These are phyloP conservation scores for Gossypium raimondii DNA, from an alignment of 345 rosid species.

Conservation along the genomic window DNA sequence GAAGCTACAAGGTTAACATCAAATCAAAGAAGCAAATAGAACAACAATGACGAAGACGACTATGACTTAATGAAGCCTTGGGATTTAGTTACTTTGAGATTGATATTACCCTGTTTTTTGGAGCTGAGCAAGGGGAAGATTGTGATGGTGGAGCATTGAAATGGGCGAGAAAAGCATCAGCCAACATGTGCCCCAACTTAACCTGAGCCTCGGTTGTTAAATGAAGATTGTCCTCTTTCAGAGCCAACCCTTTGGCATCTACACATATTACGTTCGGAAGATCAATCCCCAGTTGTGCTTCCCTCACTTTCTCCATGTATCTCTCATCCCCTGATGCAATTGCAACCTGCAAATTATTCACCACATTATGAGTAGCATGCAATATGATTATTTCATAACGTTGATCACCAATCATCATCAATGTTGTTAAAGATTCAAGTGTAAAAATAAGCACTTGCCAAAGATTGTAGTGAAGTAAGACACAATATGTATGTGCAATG, in stretches of 20 bases:
- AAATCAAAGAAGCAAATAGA: not conserved
- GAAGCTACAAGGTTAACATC: not conserved
- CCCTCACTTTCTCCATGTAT: constrained; percentile 63
- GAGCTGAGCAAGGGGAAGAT: not conserved
- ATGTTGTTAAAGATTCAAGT: too few species aligned
- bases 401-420: not conserved
- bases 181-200: constrained; percentile 62
- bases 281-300: constrained; percentile 57
- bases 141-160: constrained; percentile 10
- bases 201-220: constrained; percentile 69
- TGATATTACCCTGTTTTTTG: not conserved
- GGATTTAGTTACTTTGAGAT: not conserved
- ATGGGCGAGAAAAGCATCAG: constrained; percentile 50
- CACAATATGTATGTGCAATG: too few species aligned
- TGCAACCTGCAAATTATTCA: constrained; percentile 50
- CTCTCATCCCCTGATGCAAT: constrained; percentile 60
- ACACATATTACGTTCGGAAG: constrained; percentile 58
- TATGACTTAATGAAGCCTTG: too few species aligned
- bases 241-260: constrained; percentile 72
- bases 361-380: not conserved
- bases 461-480: too few species aligned
- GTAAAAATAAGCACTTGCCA: too few species aligned
- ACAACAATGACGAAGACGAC: too few species aligned
- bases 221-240: constrained; percentile 70
- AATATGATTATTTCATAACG: not conserved